These are phyloP conservation scores for Diplocarpon mali DNA, from an alignment of 2,329 filamentous ascomycete genomes.

Conservation along the genomic window DNA sequence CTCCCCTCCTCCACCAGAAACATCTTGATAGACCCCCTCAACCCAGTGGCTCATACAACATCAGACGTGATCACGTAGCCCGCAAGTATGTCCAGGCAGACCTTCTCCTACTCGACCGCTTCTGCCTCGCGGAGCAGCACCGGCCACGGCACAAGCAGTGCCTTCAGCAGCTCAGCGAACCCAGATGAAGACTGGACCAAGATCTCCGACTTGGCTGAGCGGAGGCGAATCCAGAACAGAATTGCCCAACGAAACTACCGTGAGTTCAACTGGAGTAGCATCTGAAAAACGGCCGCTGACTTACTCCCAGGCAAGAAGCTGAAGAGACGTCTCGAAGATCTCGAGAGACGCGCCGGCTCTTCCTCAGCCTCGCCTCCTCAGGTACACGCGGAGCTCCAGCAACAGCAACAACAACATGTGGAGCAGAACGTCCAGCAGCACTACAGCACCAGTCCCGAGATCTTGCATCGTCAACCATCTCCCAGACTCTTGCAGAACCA, in stretches of 20 bases:
- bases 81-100: constrained; percentile 25
- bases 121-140: constrained; percentile 48
- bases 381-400: constrained; percentile 37
- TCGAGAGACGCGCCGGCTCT: constrained; percentile 65
- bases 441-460: constrained; percentile 23
- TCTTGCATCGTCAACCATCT: constrained; percentile 30
- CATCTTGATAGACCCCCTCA: too few species aligned
- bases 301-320: constrained; percentile 69
- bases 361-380: constrained; percentile 46
- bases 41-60: neutral
- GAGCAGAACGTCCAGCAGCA: constrained; percentile 19
- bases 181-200: constrained; percentile 98
- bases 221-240: constrained; percentile 88
- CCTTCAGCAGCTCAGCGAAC: constrained; percentile 88
- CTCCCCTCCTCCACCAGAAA: too few species aligned
- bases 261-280: constrained; percentile 36
- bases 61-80: constrained; percentile 7
- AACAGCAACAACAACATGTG: constrained; percentile 16
- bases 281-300: constrained; percentile 8
- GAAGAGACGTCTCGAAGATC: constrained; percentile 77
- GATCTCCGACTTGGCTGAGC: constrained; percentile 92
- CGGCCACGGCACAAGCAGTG: constrained; percentile 74
- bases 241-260: constrained; percentile 97
- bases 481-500: constrained; percentile 38
- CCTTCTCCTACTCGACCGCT: constrained; percentile 24